Evolutionary conservation across 805 yeast genomes (phyloP), one percentile per base, ranked within the genome.

Genomic region (Hanseniaspora lachancei): DNA sequence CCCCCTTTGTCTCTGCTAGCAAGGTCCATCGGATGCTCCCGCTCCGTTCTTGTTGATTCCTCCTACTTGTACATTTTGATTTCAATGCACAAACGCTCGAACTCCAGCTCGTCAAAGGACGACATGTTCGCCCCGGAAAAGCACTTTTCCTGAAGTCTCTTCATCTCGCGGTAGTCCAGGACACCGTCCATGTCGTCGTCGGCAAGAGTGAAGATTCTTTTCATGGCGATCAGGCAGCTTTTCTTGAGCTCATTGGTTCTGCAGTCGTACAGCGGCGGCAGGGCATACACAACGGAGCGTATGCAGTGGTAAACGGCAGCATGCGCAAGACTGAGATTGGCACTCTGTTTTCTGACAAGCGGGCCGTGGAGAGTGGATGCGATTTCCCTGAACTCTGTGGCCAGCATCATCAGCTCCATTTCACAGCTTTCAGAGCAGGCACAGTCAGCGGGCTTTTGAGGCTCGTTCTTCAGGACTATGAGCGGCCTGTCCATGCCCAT

Each of bases 401-500:
- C 58, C 57, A 64, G 63, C 61, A 54, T 46, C 5, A 53, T 43
- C 10, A 53, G 16, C 16, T 53, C 56, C 56, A 53, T 53, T 15
- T 53, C 56, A 5, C 29, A 21, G 15, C 27, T 46, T 38, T 53
- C 56, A 10, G n/a, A n/a, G n/a, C n/a, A n/a, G n/a, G n/a, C n/a
- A n/a, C n/a, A n/a, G n/a, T n/a, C n/a, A n/a, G n/a, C n/a, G n/a
- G n/a, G n/a, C 32, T 50, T 12, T 57, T 86, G 95, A 20, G 82
- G 75, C 63, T 87, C 89, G 68, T 89, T 93, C 55, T 89, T 89
- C 68, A 95, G 84, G 2, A 93, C 71, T 1, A 93, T 87, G n/a
- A 93, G 82, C 0, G 99, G 98, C 15, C 91, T 68, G 64, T 93
- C 93, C 57, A 91, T 88, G 3, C 98, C 99, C 77, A 88, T 74